A percentile compares a stretch with the other conserved stretches of the same genome.
These are phyloP conservation scores for Trypanosoma melophagium DNA, from an alignment of 208 protist species.

Conservation along the genomic window DNA sequence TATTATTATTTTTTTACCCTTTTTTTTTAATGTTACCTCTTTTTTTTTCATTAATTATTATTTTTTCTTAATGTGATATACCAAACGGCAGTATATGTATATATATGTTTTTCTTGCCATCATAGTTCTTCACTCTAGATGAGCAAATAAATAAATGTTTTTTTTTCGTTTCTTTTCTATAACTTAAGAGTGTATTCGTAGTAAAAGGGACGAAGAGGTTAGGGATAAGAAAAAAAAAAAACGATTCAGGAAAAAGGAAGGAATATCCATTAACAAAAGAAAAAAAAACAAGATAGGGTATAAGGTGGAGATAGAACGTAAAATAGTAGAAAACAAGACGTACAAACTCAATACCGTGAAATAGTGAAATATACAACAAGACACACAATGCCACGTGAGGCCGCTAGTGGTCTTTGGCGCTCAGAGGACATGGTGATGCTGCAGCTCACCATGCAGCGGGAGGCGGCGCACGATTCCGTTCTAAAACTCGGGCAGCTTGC, in stretches of 20 bases:
- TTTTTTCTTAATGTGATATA: background rate
- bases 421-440: constrained; percentile 97
- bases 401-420: constrained; percentile 91
- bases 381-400: constrained; percentile 67
- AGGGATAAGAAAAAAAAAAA: constrained; percentile 2
- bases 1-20: constrained; percentile 9
- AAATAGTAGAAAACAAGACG: background rate
- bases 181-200: constrained; percentile 1
- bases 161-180: constrained; percentile 1
- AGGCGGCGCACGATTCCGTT: constrained; percentile 96
- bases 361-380: background rate
- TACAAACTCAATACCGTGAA: background rate
- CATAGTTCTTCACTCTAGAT: too few species aligned
- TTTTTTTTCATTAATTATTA: background rate
- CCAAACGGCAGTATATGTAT: background rate
- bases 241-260: background rate
- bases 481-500: constrained; percentile 95
- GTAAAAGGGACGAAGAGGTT: background rate
- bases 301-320: background rate
- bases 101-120: background rate
- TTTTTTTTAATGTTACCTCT: background rate
- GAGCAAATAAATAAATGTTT: too few species aligned
- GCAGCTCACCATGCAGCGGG: constrained; percentile 96
- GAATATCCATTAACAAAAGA: background rate
- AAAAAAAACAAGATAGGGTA: background rate